Conservation (phyloP, 108 stramenopile genomes). For the Poteriospumella lacustris region DNA sequence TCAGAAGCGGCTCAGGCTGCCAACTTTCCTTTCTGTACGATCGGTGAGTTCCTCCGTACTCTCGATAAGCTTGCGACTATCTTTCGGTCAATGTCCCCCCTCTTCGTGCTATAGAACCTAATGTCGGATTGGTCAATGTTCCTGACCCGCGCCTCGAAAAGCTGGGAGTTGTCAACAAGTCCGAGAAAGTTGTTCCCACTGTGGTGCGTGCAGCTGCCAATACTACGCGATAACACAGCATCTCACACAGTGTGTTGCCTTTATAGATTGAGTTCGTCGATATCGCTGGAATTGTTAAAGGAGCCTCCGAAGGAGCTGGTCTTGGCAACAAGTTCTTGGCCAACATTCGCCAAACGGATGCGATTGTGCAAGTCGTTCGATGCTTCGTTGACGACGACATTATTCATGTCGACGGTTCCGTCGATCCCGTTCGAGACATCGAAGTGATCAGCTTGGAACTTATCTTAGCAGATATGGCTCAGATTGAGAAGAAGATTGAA, state of each 20-base stretch:
- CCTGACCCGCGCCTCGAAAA: slow-evolving; percentile 72
- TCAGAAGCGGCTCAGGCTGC: slow-evolving; percentile 64
- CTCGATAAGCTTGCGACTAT: not conserved
- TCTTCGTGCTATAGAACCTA: slow-evolving; percentile 80
- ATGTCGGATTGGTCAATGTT: slow-evolving; percentile 87
- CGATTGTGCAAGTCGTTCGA: slow-evolving; percentile 73
- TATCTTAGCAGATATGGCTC: slow-evolving; percentile 85
- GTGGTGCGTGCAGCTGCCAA: slow-evolving; percentile 41
- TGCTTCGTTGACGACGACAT: slow-evolving; percentile 98
- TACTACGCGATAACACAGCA: not conserved
- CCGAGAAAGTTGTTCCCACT: slow-evolving; percentile 67
- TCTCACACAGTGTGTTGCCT: not conserved
- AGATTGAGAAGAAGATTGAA: slow-evolving; percentile 82
- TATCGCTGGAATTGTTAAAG: slow-evolving; percentile 97
- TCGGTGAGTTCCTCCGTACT: slow-evolving; percentile 35
- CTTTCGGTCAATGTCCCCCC: not conserved
- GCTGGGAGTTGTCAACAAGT: slow-evolving; percentile 71
- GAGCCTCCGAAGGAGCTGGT: slow-evolving; percentile 91
- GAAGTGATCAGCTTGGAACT: slow-evolving; percentile 94
- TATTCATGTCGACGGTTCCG: slow-evolving; percentile 83
- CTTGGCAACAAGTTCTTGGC: slow-evolving; percentile 98
- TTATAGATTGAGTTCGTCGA: slow-evolving; percentile 85
- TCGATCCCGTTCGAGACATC: slow-evolving; percentile 92
- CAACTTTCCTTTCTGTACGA: slow-evolving; percentile 79
- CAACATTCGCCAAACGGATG: slow-evolving; percentile 85